These are phyloP conservation scores for Amaranthus hypochondriacus DNA, from an alignment of 148 eudicot genomes.

Conservation along the genomic window DNA sequence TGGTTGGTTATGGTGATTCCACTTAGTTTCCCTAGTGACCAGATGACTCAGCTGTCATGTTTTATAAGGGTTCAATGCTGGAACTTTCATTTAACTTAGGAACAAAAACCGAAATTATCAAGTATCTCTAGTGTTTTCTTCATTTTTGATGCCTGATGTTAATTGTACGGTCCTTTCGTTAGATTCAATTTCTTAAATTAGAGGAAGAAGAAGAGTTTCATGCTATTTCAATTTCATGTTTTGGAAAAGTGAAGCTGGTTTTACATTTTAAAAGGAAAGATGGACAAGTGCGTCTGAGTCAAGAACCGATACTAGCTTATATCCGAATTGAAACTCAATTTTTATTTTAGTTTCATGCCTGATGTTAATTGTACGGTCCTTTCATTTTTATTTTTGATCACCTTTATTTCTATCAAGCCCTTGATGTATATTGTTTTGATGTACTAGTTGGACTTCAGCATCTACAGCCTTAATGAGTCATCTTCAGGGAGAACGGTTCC, in stretches of 20 bases:
- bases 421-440: background rate
- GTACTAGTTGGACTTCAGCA: slow-evolving; percentile 45
- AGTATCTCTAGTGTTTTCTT: background rate
- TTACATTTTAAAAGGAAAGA: background rate
- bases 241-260: background rate
- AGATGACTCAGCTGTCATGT: background rate
- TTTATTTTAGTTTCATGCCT: no score
- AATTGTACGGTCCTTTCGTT: background rate
- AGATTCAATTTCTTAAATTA: background rate
- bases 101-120: background rate
- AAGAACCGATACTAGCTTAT: no score
- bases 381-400: background rate
- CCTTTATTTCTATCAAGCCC: background rate
- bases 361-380: no score
- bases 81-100: background rate
- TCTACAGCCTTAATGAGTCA: slow-evolving; percentile 77
- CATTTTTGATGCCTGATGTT: background rate
- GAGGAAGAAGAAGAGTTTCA: background rate
- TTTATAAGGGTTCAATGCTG: background rate
- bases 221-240: background rate
- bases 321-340: no score
- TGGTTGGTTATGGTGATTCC: background rate
- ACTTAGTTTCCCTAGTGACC: background rate
- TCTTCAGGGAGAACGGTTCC: slow-evolving; percentile 59
- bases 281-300: no score